These are phyloP conservation scores for Ustanciosporium gigantosporum DNA, from an alignment of 1,284 basidiomycete species.

Conservation along the genomic window DNA sequence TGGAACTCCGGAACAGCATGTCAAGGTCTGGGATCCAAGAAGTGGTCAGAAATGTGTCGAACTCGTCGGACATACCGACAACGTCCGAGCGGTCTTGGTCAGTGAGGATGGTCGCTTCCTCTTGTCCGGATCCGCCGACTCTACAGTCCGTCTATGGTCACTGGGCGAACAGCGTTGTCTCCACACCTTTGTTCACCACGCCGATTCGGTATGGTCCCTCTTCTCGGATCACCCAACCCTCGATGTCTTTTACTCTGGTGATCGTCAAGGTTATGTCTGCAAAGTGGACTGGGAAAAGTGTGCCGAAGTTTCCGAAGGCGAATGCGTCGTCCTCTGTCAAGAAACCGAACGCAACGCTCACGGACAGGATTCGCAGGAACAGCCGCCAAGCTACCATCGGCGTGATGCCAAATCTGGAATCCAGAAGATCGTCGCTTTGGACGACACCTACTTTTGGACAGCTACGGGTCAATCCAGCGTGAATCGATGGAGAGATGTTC, in stretches of 20 bases:
- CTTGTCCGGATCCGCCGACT: slow-evolving; percentile 61
- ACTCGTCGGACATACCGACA: slow-evolving; percentile 83
- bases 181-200: slow-evolving; percentile 94
- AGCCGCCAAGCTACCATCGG: slow-evolving; percentile 16
- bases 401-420: slow-evolving; percentile 69
- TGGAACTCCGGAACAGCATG: slow-evolving; percentile 85
- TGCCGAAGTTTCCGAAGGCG: slow-evolving; percentile 79
- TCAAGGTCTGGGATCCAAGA: slow-evolving; percentile 91
- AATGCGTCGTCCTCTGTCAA: slow-evolving; percentile 74
- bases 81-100: slow-evolving; percentile 84
- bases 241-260: slow-evolving; percentile 93
- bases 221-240: slow-evolving; percentile 83
- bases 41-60: slow-evolving; percentile 45
- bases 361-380: not conserved
- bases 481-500: slow-evolving; percentile 75
- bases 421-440: slow-evolving; percentile 79
- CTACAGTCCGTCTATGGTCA: slow-evolving; percentile 90
- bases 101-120: slow-evolving; percentile 83
- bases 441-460: slow-evolving; percentile 87
- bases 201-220: slow-evolving; percentile 92
- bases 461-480: slow-evolving; percentile 80
- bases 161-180: slow-evolving; percentile 83
- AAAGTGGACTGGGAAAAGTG: slow-evolving; percentile 84
- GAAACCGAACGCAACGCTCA: slow-evolving; percentile 8
- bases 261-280: slow-evolving; percentile 84